Evolutionary conservation across 1,139 yeast species (phyloP), one percentile per base, ranked within the genome.

Genomic region (Hanseniaspora gamundiae): DNA sequence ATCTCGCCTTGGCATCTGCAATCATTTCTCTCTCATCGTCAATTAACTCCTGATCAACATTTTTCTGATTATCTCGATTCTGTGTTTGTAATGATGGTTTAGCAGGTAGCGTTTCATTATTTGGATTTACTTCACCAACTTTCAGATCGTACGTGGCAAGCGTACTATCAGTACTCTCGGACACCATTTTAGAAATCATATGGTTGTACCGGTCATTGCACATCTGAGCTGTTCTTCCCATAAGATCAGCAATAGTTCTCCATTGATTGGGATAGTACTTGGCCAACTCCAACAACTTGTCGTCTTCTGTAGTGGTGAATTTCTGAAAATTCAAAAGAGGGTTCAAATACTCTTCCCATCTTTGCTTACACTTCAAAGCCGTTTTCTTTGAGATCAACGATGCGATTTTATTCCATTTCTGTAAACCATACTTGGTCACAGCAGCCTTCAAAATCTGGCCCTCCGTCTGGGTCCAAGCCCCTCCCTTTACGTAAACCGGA

Each of bases 341-440:
- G 58, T 80, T 82, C 38, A 91, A 65, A 76, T 83, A 87, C 58
- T 91, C 96, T 47, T 70, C 71, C 98, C 98, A 91, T 52, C 98
- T 67, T 2, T 94, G 86, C 54, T 87, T 86, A 50, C 94, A 93
- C 60, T 91, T 97, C 56, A 80, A 80, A 13, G 96, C 94, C 4
- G 87, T 79, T 61, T 88, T 91, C 57, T 82, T 78, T 13, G 87
- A 82, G 35, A 91, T 65, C 45, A 91, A 68, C 0, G 96, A 86
- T 2, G 95, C 84, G 4, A 91, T 93, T 43, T 96, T 74, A 7
- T 91, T 76, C 98, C 98, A 91, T 57, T 91, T 95, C 52, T 84
- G 87, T 20, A 87, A 68, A 0, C 98, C 98, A 60, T 91, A 91
- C 58, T 91, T 91, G 41, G 93, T 76, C 2, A 91, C 83, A 1